phyloP scores from a whole-genome alignment of 257 asterid species.

The Przewalskia tangutica region DNA sequence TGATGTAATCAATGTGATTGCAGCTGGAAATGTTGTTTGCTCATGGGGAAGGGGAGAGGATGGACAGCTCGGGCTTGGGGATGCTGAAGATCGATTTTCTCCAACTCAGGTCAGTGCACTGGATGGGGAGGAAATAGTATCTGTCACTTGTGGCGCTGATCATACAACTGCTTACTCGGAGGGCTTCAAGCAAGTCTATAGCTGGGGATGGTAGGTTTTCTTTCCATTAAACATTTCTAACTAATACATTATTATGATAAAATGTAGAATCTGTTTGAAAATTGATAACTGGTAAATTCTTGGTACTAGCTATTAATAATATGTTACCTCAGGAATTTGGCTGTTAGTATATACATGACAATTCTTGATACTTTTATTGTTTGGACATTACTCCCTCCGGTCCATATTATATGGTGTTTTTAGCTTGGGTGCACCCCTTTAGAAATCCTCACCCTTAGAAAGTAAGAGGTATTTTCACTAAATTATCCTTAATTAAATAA shows the following conservation, averaged over 20 bases:
- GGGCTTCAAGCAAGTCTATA: constrained; percentile 51
- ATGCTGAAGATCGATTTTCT: constrained; percentile 76
- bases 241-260: background rate
- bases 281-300: background rate
- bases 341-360: background rate
- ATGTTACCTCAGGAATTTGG: background rate
- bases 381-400: background rate
- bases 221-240: background rate
- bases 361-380: background rate
- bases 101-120: constrained; percentile 83
- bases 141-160: constrained; percentile 90
- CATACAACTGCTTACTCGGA: constrained; percentile 86
- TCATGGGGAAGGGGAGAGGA: constrained; percentile 99
- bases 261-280: background rate
- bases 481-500: background rate
- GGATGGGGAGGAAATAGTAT: constrained; percentile 63
- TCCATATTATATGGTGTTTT: background rate
- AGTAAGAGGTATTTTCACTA: background rate
- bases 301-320: background rate
- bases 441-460: background rate
- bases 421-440: background rate
- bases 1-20: constrained; percentile 6
- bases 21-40: constrained; percentile 87
- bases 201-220: constrained; percentile 89
- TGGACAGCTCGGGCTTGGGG: constrained; percentile 97